phyloP scores from a whole-genome alignment of 2,329 filamentous ascomycete species.

The Xylariaceae sp. region DNA sequence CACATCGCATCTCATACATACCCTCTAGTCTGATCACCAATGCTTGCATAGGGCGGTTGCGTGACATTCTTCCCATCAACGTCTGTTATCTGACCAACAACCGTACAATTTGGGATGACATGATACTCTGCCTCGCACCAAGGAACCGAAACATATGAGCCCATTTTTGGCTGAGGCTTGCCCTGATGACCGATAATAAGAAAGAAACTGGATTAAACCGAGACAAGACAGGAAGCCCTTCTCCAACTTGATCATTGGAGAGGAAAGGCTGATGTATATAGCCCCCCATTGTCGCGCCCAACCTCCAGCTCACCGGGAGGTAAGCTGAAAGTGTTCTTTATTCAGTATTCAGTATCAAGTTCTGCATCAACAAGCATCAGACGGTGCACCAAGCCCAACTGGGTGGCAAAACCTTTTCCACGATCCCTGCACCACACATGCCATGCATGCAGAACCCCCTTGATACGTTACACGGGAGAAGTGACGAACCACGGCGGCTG shows the following conservation, averaged over 20 bases:
- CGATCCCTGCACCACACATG: background rate
- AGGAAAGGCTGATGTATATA: background rate
- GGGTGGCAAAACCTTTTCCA: background rate
- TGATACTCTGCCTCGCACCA: conserved; percentile 24
- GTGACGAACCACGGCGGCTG: background rate
- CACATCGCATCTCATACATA: background rate
- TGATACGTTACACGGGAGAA: background rate
- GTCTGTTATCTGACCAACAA: conserved; percentile 1
- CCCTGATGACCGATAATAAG: background rate
- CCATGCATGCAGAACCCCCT: background rate
- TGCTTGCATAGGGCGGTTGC: conserved; percentile 10
- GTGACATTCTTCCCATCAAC: background rate
- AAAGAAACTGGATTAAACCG: background rate
- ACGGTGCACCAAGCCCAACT: background rate
- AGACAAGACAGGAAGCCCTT: background rate
- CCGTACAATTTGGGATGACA: conserved; percentile 20
- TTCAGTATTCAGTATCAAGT: background rate
- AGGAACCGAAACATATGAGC: conserved; percentile 25
- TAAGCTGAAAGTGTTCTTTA: background rate
- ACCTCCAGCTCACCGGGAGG: background rate
- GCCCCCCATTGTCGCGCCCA: background rate
- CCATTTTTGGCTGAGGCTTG: conserved; percentile 18
- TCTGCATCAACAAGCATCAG: background rate
- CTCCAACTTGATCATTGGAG: background rate
- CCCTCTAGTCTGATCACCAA: conserved; percentile 39